Base-by-base conservation (phyloP, 75 land plant species). In the Gnetum montanum region DNA sequence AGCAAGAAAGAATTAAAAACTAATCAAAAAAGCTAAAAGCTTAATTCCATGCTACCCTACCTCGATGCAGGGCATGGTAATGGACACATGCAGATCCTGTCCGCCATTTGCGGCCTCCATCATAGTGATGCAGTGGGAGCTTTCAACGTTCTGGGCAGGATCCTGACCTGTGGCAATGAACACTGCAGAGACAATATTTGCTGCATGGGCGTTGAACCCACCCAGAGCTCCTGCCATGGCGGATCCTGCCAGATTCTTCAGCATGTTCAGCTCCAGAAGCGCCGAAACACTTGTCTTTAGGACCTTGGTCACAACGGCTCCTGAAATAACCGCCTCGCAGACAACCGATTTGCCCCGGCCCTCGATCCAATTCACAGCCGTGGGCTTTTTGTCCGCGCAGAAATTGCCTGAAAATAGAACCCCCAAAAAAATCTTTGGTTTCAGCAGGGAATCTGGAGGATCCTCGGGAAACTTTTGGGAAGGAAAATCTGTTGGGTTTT, bases 141-240 rank as follows among this genome's bases (percentile, higher is more conserved):
- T 87, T 66, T 87, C 92, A 3, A 87, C 73, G 53, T 87, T 87
- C 63, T 87, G 92, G 0, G 92, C 92, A 0, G 88, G 85, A 58
- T 88, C 93, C 40, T 88, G 93, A 12, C 88, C 92, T 3, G 92
- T 87, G 19, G 88, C 92, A 34, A 87, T 68, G 61, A 60, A 87
- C 15, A 87, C 37, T 4, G 92, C 92, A 31, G 92, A 70, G 0
- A 87, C 81, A 15, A 87, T 71, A 65, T 87, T 87, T 44, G 88
- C 71, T 6, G 96, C 92, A 59, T 90, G 96, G 19, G 96, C 96
- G 35, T 90, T 90, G 59, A 77, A 90, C 4, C 96, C 96, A 3
- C 55, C 96, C 16, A 86, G 36, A 18, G 96, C 73, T 1, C 96
- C 96, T 35, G 96, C 96, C 49, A 90, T 52, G n/a, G 96, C 96